Evolutionary conservation across 345 rosid species (phyloP).

Genomic region (Linum usitatissimum): DNA sequence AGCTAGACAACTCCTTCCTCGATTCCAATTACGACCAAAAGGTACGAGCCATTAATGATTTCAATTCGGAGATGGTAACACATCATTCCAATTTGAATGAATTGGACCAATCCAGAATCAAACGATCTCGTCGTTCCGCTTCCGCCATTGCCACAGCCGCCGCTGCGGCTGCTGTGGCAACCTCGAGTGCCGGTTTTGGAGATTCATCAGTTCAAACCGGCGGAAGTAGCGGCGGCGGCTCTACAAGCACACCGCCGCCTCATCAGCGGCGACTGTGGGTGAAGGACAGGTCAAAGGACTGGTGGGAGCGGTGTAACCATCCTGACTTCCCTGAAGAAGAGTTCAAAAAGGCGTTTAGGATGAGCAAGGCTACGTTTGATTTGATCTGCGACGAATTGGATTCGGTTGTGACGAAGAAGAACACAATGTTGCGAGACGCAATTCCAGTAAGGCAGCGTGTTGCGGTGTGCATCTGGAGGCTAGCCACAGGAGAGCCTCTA

Average conservation of each 20-base stretch:
- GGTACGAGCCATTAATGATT: slow-evolving; percentile 3
- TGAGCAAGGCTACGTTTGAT: slow-evolving; percentile 69
- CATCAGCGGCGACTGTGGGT: slow-evolving; percentile 71
- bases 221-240: neutral
- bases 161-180: neutral
- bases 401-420: slow-evolving; percentile 63
- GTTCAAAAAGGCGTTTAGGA: slow-evolving; percentile 56
- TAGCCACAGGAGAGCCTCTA: slow-evolving; percentile 76
- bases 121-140: neutral
- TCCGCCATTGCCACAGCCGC: neutral
- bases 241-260: slow-evolving; percentile 8
- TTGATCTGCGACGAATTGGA: slow-evolving; percentile 67
- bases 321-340: slow-evolving; percentile 62
- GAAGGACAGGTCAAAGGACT: slow-evolving; percentile 68
- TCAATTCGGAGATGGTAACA: neutral
- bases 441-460: slow-evolving; percentile 84
- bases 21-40: neutral
- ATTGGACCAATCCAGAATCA: neutral
- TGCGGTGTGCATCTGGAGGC: slow-evolving; percentile 82
- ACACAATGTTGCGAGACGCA: slow-evolving; percentile 79
- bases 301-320: slow-evolving; percentile 67
- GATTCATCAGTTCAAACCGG: slow-evolving; percentile 1
- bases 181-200: neutral
- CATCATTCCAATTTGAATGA: neutral
- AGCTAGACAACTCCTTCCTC: neutral